Evolutionary conservation across 169 alveolate species (phyloP).

Genomic region (Babesia ovata): DNA sequence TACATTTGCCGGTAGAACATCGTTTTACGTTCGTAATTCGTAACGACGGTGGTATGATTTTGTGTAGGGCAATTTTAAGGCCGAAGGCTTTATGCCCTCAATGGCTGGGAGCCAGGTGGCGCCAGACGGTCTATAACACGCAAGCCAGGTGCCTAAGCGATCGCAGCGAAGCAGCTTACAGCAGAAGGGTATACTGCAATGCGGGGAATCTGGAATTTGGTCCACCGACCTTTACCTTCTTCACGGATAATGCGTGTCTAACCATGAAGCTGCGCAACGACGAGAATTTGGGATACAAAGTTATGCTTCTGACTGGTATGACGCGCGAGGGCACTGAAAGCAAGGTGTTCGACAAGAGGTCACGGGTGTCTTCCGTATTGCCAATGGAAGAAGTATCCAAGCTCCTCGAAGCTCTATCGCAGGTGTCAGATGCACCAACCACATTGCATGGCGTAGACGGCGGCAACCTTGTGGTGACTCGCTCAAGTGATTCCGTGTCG

Average conservation of each 20-base stretch:
- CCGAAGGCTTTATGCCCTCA: neutral
- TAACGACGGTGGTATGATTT: neutral
- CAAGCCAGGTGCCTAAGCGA: conserved; percentile 12
- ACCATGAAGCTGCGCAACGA: conserved; percentile 60
- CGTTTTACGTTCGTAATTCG: neutral
- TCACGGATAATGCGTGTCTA: conserved; percentile 56
- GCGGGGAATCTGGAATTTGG: conserved; percentile 45
- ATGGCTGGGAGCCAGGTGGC: conserved; percentile 1
- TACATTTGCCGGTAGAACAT: no score
- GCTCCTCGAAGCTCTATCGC: conserved; percentile 27
- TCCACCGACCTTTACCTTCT: conserved; percentile 65
- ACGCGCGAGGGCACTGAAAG: conserved; percentile 54
- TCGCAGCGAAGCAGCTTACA: conserved; percentile 68
- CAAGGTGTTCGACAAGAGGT: conserved; percentile 52
- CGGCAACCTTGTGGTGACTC: conserved; percentile 44
- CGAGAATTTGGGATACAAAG: conserved; percentile 54
- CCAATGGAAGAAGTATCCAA: conserved; percentile 42
- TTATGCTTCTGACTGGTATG: conserved; percentile 60
- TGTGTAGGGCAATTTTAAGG: neutral
- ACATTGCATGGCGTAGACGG: conserved; percentile 62
- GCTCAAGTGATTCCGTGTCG: conserved; percentile 31
- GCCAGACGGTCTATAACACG: conserved; percentile 4
- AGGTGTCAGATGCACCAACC: conserved; percentile 7
- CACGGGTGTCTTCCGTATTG: conserved; percentile 54
- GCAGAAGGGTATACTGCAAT: conserved; percentile 49